phyloP scores from a whole-genome alignment of 306 rosid genomes.

The Mimosa bimucronata region DNA sequence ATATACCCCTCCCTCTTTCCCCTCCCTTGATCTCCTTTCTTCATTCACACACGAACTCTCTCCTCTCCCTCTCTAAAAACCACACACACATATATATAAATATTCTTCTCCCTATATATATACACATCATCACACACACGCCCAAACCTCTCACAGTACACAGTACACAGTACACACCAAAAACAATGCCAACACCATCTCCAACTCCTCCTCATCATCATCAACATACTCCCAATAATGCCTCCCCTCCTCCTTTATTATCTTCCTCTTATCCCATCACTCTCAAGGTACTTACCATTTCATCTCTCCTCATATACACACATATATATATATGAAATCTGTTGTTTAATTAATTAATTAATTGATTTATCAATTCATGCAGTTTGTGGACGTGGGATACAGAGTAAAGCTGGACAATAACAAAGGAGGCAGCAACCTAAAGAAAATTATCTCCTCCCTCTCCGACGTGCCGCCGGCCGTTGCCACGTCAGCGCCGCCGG shows the following conservation, averaged over 20 bases:
- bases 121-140: not conserved
- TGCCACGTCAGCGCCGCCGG: conserved; percentile 9
- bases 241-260: conserved; percentile 47
- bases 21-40: conserved; percentile 43
- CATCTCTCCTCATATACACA: too few species aligned
- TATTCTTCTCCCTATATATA: too few species aligned
- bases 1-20: conserved; percentile 47
- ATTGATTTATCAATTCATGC: conserved; percentile 40
- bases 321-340: too few species aligned
- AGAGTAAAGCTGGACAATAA: conserved; percentile 52
- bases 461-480: conserved; percentile 40
- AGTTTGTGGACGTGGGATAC: conserved; percentile 81
- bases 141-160: not conserved
- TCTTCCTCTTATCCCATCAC: conserved; percentile 67
- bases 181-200: conserved; percentile 30
- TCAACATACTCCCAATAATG: conserved; percentile 41
- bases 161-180: not conserved
- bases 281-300: conserved; percentile 65
- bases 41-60: conserved; percentile 28
- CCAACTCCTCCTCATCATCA: not conserved
- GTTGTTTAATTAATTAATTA: too few species aligned
- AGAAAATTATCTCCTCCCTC: conserved; percentile 39
- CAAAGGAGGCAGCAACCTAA: conserved; percentile 34
- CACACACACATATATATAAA: not conserved
- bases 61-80: not conserved